Conservation (phyloP, 208 protist genomes). For the Acanthamoeba quina region DNA sequence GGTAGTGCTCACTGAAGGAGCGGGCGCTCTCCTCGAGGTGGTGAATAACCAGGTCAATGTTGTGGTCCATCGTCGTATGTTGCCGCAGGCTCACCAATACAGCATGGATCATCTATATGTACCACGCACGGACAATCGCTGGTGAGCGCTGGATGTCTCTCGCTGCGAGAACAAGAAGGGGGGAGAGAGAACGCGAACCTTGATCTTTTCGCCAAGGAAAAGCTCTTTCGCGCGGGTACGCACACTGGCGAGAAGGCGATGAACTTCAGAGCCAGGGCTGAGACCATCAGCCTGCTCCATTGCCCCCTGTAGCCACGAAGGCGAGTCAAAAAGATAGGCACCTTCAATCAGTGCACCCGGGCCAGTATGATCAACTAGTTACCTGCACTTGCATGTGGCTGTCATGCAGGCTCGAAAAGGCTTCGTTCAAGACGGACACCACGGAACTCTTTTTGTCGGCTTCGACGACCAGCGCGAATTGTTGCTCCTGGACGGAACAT, state of each 20-base stretch:
- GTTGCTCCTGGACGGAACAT: background rate
- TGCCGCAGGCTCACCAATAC: background rate
- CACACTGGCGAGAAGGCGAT: background rate
- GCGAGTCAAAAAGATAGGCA: background rate
- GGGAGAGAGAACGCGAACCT: background rate
- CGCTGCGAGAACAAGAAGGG: background rate
- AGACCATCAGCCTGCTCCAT: background rate
- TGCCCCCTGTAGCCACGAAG: background rate
- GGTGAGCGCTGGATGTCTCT: too few relatives aligned
- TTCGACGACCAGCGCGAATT: conserved; percentile 12
- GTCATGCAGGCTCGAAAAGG: background rate
- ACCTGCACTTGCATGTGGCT: conserved; percentile 35
- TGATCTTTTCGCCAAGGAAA: conserved; percentile 58
- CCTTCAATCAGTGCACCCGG: too few relatives aligned
- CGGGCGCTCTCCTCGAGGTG: background rate
- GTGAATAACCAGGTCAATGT: background rate
- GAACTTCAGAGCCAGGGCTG: background rate
- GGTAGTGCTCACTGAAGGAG: background rate
- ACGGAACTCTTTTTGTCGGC: background rate
- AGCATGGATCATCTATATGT: background rate
- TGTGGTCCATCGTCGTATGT: background rate
- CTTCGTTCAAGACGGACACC: conserved; percentile 1
- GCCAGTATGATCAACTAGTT: background rate
- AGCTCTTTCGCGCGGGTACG: background rate
- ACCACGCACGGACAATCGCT: background rate